These are phyloP conservation scores for Solanum peruvianum DNA, from an alignment of 257 asterid species.

Conservation along the genomic window DNA sequence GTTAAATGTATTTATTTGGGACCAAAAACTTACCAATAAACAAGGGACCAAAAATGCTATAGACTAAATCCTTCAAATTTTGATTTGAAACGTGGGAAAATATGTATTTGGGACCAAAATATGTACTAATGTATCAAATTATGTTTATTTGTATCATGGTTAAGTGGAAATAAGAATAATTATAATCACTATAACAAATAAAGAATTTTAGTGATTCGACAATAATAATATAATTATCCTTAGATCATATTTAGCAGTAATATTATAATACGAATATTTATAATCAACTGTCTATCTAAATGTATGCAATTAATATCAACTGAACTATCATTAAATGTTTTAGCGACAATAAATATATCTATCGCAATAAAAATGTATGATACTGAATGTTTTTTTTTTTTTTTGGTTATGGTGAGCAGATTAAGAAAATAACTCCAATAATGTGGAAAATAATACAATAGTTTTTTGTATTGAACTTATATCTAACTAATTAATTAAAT, in stretches of 20 bases:
- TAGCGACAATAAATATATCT: too few species aligned
- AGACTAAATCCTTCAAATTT: too few species aligned
- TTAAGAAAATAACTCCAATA: not conserved
- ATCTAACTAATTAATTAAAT: not conserved
- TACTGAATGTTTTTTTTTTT: too few species aligned
- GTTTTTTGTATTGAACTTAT: not conserved
- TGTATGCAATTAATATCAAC: too few species aligned
- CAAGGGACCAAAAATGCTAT: not conserved
- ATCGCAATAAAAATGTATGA: accelerated
- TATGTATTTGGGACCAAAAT: not conserved
- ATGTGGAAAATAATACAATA: not conserved
- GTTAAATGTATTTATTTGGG: not conserved
- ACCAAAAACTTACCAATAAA: not conserved
- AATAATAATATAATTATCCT: too few species aligned
- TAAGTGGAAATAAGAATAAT: not conserved
- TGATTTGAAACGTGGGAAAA: too few species aligned
- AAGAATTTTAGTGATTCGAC: too few species aligned
- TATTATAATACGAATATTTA: too few species aligned
- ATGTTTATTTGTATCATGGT: not conserved
- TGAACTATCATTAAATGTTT: too few species aligned
- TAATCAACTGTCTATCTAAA: too few species aligned
- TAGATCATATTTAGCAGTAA: too few species aligned
- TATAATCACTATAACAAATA: too few species aligned
- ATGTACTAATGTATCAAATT: not conserved
- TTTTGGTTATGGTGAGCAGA: not conserved